These are phyloP conservation scores for Puya raimondii DNA, from an alignment of 176 grass and related monocot genomes.

Conservation along the genomic window DNA sequence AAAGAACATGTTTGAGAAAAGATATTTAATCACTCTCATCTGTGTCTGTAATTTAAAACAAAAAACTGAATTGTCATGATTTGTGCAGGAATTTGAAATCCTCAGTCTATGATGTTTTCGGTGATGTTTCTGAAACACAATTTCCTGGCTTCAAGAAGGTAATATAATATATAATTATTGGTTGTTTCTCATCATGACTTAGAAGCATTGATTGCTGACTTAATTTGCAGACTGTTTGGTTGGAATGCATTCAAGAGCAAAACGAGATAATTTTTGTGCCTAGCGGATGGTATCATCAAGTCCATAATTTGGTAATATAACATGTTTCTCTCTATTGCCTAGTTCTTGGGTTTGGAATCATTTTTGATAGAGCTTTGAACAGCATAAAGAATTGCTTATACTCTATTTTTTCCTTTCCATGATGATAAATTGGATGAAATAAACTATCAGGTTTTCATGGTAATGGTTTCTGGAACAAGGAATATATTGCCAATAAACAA, in stretches of 20 bases:
- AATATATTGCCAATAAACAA: too few species aligned
- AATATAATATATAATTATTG: background rate
- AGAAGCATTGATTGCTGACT: background rate
- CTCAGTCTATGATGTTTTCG: conserved; percentile 65
- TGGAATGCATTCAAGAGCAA: conserved; percentile 75
- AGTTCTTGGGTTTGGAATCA: background rate
- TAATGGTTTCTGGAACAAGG: too few species aligned
- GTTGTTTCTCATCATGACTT: background rate
- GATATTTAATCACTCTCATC: too few species aligned
- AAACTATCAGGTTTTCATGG: too few species aligned
- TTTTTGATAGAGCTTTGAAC: too few species aligned
- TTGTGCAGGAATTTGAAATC: conserved; percentile 50
- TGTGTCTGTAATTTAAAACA: too few species aligned
- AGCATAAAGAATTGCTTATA: background rate
- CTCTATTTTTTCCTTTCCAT: too few species aligned
- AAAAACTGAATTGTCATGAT: background rate
- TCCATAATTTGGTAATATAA: conserved; percentile 78
- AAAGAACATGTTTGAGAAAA: too few species aligned
- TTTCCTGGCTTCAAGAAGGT: conserved; percentile 81
- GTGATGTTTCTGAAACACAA: conserved; percentile 52
- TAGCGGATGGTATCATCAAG: conserved; percentile 98
- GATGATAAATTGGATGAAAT: too few species aligned
- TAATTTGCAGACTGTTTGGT: conserved; percentile 63
- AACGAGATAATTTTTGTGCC: conserved; percentile 96
- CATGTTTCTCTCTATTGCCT: background rate